Conservation (phyloP, 2,329 filamentous ascomycete genomes). For the Mycocentrospora acerina region DNA sequence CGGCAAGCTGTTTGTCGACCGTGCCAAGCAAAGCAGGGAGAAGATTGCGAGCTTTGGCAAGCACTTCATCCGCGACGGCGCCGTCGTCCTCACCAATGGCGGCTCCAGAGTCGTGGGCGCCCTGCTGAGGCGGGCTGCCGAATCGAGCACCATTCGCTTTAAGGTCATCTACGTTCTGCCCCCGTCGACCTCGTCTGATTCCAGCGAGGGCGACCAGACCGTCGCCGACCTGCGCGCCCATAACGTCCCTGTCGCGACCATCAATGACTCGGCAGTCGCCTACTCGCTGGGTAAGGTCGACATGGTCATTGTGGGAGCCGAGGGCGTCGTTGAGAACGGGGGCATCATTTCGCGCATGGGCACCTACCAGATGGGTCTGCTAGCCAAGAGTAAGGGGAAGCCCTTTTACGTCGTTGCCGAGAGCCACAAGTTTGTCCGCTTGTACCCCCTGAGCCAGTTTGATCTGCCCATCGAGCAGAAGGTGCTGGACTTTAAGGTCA, state of each 20-base stretch:
- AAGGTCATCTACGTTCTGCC: slow-evolving; percentile 71
- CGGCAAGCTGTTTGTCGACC: slow-evolving; percentile 79
- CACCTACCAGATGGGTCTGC: slow-evolving; percentile 78
- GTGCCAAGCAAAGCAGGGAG: slow-evolving; percentile 81
- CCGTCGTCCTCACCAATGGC: slow-evolving; percentile 86
- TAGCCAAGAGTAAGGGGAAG: slow-evolving; percentile 71
- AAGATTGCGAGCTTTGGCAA: slow-evolving; percentile 79
- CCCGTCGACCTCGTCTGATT: slow-evolving; percentile 36
- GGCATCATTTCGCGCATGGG: slow-evolving; percentile 89
- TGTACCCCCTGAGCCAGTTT: slow-evolving; percentile 79
- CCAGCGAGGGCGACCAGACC: slow-evolving; percentile 66
- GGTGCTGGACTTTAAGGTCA: slow-evolving; percentile 70
- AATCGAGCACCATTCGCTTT: slow-evolving; percentile 68
- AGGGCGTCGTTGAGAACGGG: slow-evolving; percentile 91
- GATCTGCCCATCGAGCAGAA: slow-evolving; percentile 79
- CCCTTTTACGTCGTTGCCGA: slow-evolving; percentile 91
- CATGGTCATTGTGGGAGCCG: slow-evolving; percentile 66
- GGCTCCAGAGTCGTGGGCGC: slow-evolving; percentile 81
- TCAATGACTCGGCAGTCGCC: slow-evolving; percentile 73
- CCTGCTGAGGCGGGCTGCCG: slow-evolving; percentile 72
- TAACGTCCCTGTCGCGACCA: slow-evolving; percentile 80
- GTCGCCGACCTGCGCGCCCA: slow-evolving; percentile 69
- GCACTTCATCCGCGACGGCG: slow-evolving; percentile 75
- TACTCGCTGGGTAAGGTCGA: slow-evolving; percentile 77
- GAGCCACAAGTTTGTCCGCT: slow-evolving; percentile 92